Conservation (phyloP, 2,329 filamentous ascomycete species). For the Ascochyta pisi region DNA sequence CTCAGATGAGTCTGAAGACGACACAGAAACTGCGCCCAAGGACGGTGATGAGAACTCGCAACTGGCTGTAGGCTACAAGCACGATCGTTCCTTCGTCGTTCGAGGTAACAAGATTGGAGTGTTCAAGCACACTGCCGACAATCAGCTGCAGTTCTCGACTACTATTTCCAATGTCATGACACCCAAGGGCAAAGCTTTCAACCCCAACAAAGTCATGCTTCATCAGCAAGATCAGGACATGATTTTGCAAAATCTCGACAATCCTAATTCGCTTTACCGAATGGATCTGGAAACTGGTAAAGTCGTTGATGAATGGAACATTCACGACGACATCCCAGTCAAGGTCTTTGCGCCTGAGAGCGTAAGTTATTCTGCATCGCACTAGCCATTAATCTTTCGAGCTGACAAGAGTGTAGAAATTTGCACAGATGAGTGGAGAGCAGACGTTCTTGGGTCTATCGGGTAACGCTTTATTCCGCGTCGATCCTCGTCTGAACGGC, state of each 20-base stretch:
- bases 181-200: conserved; percentile 80
- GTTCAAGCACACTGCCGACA: conserved; percentile 94
- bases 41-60: conserved; percentile 91
- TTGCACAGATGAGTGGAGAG: conserved; percentile 93
- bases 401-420: conserved; percentile 68
- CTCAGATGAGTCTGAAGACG: conserved; percentile 80
- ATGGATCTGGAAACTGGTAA: conserved; percentile 99
- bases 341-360: conserved; percentile 92
- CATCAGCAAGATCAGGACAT: conserved; percentile 89
- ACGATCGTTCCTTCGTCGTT: conserved; percentile 96
- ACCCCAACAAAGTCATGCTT: conserved; percentile 95
- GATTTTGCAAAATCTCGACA: conserved; percentile 80
- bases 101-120: conserved; percentile 98
- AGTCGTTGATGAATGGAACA: conserved; percentile 97
- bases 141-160: conserved; percentile 93
- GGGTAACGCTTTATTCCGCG: conserved; percentile 87
- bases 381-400: neutral
- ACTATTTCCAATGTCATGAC: conserved; percentile 97
- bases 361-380: conserved; percentile 49
- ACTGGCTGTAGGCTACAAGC: conserved; percentile 94
- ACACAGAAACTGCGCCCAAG: conserved; percentile 69
- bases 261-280: conserved; percentile 90
- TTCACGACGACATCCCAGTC: conserved; percentile 94
- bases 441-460: conserved; percentile 95
- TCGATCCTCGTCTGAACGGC: conserved; percentile 88